Conservation (phyloP, 1,284 basidiomycete species). For the Sporisorium graminicola region DNA sequence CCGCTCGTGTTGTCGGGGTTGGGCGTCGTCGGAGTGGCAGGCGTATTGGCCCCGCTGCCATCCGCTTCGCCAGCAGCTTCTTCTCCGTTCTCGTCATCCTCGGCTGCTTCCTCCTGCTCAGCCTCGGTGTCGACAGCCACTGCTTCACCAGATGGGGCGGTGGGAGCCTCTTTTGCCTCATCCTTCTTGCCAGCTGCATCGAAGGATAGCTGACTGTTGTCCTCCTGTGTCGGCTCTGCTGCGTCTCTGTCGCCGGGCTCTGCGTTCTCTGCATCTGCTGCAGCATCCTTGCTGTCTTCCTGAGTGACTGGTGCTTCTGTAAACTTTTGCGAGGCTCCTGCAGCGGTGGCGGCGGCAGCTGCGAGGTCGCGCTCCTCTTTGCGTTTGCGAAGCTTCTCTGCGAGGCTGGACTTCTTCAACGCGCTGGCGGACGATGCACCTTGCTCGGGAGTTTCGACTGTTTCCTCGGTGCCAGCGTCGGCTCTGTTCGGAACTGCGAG, state of each 20-base stretch:
- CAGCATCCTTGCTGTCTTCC: not conserved
- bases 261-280: not conserved
- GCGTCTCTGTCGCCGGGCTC: not conserved
- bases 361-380: conserved; percentile 48
- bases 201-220: not conserved
- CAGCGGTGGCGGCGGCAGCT: conserved; percentile 24
- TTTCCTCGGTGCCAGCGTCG: not conserved
- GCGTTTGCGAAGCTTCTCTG: conserved; percentile 43
- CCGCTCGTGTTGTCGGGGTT: conserved; percentile 11
- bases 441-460: not conserved
- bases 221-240: not conserved
- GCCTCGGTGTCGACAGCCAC: conserved; percentile 7
- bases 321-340: not conserved
- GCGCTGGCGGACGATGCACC: not conserved
- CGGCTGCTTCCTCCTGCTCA: conserved; percentile 7
- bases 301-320: not conserved
- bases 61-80: conserved; percentile 19
- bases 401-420: conserved; percentile 43
- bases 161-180: not conserved
- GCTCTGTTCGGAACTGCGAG: not conserved
- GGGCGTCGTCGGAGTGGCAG: conserved; percentile 22
- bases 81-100: conserved; percentile 15
- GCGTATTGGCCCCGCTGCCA: conserved; percentile 22
- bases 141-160: not conserved
- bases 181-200: not conserved